Percentiles rank a stretch among this genome's conserved stretches.
Evolutionary conservation across 1,284 basidiomycete species (phyloP).

Genomic region (Cerrena zonata): DNA sequence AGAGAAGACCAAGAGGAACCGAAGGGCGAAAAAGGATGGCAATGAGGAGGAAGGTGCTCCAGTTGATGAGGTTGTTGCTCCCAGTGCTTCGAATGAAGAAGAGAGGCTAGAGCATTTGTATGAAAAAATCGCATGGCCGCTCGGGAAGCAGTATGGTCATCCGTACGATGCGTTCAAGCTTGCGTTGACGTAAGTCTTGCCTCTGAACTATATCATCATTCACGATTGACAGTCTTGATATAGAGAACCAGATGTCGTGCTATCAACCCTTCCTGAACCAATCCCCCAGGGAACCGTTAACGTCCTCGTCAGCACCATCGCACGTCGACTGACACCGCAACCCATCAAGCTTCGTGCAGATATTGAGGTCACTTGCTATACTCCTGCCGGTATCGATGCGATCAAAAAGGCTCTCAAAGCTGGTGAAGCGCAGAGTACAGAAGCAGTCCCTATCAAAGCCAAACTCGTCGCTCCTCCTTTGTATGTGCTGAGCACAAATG

Average conservation of each 20-base stretch:
- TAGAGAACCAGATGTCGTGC: slow-evolving; percentile 85
- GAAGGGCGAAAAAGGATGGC: slow-evolving; percentile 37
- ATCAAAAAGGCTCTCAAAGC: slow-evolving; percentile 89
- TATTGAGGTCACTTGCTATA: slow-evolving; percentile 96
- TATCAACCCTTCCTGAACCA: slow-evolving; percentile 62
- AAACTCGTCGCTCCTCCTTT: slow-evolving; percentile 94
- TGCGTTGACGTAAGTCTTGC: slow-evolving; percentile 71
- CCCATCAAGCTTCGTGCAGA: slow-evolving; percentile 98
- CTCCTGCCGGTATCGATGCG: slow-evolving; percentile 94
- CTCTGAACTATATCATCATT: slow-evolving; percentile 1
- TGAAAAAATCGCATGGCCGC: slow-evolving; percentile 88
- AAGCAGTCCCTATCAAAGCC: slow-evolving; percentile 93
- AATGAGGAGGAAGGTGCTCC: slow-evolving; percentile 34
- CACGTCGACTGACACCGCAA: slow-evolving; percentile 92
- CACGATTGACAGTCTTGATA: slow-evolving; percentile 1
- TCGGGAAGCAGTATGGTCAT: slow-evolving; percentile 89
- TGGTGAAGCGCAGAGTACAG: slow-evolving; percentile 83
- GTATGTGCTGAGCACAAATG: slow-evolving; percentile 93
- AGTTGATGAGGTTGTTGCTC: slow-evolving; percentile 29
- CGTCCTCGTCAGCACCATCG: slow-evolving; percentile 82
- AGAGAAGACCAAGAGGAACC: slow-evolving; percentile 40
- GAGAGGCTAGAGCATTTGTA: slow-evolving; percentile 80
- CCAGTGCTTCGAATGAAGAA: slow-evolving; percentile 56
- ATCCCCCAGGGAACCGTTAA: slow-evolving; percentile 58
- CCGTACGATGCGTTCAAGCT: slow-evolving; percentile 98